Base-by-base conservation (phyloP, 768 basidiomycete genomes). In the Pholiota molesta region DNA sequence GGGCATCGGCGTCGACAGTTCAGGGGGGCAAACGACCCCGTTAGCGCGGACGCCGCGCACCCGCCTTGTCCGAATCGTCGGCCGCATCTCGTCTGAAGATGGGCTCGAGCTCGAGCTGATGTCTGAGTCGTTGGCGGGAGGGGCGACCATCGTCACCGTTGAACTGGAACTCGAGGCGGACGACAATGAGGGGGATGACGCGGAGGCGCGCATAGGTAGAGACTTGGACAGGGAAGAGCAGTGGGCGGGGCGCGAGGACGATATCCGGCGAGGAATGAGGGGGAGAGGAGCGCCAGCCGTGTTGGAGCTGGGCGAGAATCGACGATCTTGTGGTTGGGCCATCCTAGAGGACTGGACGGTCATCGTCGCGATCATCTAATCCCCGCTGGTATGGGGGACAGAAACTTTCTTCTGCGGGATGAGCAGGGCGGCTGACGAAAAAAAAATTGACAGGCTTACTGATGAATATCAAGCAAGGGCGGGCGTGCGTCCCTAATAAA, bases 281-380 rank as follows among this genome's bases (percentile, higher is more conserved):
- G 89, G 88, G n/a, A 90, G 81, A 58, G 88, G 82, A 8, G 77
- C 76, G 2, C 84, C 81, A 33, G 89, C 86, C 31, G 79, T 73
- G 72, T 87, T 90, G 44, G 84, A 75, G 61, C 75, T 71, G 52
- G 75, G 75, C 52, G 78, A 68, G 62, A 74, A 68, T 33, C 69
- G 68, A 58, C 71, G 69, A 62, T 78, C 71, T 63, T 73, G 73
- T 9, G 71, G 60, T 44, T 76, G 72, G 54, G 75, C 72, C 75
- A 77, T 77, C 68, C 73, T 73, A 60, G 74, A 72, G 23, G 74
- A 68, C 44, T 75, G 74, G 8, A 72, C 62, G 51, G 76, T 71
- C 13, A 78, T 74, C 11, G 81, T 83, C 35, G 81, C 77, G 66
- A 83, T 79, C 81, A 82, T 84, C 65, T 70, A 65, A 59, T 40